Percentiles rank a stretch among this genome's conserved stretches.
Conservation (phyloP, 2,329 filamentous ascomycete genomes). For the Penicillium sp. region DNA sequence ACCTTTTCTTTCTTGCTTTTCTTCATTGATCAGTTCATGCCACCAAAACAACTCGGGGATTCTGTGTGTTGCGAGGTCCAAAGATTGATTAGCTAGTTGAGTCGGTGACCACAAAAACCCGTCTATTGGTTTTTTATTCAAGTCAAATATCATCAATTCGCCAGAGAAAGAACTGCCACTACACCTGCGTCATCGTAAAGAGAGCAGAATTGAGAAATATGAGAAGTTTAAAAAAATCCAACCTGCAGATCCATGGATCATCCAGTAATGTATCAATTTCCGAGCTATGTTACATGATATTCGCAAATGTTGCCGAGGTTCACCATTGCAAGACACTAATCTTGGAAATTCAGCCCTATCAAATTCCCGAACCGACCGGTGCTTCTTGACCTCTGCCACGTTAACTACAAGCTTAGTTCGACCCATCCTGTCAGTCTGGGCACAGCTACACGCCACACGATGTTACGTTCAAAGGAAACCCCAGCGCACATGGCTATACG, state of each 20-base stretch:
- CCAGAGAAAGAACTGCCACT: too few species aligned
- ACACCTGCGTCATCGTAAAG: too few species aligned
- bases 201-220: too few species aligned
- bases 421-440: not conserved
- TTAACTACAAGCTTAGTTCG: not conserved
- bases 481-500: not conserved
- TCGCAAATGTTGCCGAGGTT: not conserved
- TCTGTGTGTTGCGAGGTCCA: too few species aligned
- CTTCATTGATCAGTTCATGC: too few species aligned
- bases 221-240: too few species aligned
- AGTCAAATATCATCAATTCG: too few species aligned
- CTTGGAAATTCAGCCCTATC: not conserved
- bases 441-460: not conserved
- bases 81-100: too few species aligned
- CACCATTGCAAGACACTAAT: not conserved
- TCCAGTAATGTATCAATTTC: not conserved
- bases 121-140: too few species aligned
- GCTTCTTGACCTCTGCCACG: not conserved
- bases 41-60: too few species aligned
- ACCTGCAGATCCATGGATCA: not conserved
- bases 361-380: not conserved
- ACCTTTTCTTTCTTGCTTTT: too few species aligned
- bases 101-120: too few species aligned
- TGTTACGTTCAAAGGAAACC: not conserved
- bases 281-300: not conserved